Conservation (phyloP, 371 early-diverging fungal species). For the Rhizomucor miehei region DNA sequence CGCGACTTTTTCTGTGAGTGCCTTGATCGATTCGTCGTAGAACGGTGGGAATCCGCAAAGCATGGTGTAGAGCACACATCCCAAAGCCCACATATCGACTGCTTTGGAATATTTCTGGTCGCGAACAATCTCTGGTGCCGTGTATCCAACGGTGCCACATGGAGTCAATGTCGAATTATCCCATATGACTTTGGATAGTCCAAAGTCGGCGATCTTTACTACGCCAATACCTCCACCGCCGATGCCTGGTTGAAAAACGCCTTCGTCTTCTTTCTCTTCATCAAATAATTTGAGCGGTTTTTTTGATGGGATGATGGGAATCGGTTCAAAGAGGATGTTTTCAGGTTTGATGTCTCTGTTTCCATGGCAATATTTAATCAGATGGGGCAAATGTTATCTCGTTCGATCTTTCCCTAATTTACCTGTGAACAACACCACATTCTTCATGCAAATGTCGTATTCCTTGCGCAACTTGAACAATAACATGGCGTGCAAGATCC, state of each 20-base stretch:
- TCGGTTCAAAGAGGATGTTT: slow-evolving; percentile 73
- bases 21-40: slow-evolving; percentile 64
- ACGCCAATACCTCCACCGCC: slow-evolving; percentile 68
- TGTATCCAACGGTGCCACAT: slow-evolving; percentile 78
- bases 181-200: slow-evolving; percentile 69
- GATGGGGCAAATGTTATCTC: not conserved
- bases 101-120: slow-evolving; percentile 66
- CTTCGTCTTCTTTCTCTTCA: slow-evolving; percentile 55
- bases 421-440: slow-evolving; percentile 87
- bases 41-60: slow-evolving; percentile 81
- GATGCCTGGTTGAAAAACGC: slow-evolving; percentile 51
- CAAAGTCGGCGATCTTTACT: slow-evolving; percentile 75
- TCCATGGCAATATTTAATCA: slow-evolving; percentile 19
- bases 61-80: slow-evolving; percentile 78
- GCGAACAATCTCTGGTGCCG: slow-evolving; percentile 77
- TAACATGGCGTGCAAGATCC: slow-evolving; percentile 75
- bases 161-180: slow-evolving; percentile 71
- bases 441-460: slow-evolving; percentile 88
- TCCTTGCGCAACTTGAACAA: slow-evolving; percentile 87
- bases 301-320: slow-evolving; percentile 40
- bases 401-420: slow-evolving; percentile 5
- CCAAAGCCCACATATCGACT: slow-evolving; percentile 84
- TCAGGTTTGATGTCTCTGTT: slow-evolving; percentile 86
- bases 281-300: slow-evolving; percentile 9
- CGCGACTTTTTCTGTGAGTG: slow-evolving; percentile 60